Evolutionary conservation across 768 basidiomycete genomes (phyloP).

Genomic region (Rhizopogon vulgaris): DNA sequence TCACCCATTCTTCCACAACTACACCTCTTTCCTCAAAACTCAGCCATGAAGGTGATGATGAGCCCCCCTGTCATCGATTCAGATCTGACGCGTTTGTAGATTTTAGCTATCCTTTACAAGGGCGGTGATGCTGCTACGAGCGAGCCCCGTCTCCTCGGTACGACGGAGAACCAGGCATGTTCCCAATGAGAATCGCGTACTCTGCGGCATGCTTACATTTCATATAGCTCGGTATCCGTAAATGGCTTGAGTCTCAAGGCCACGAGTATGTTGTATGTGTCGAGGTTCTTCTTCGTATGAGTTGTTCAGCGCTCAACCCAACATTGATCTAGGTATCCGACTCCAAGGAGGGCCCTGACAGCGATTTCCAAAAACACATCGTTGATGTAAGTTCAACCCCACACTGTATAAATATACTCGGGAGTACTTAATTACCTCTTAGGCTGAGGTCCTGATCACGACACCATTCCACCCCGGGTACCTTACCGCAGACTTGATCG

Average conservation of each 20-base stretch:
- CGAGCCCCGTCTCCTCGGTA: constrained; percentile 74
- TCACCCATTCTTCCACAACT: constrained; percentile 10
- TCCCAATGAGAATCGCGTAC: neutral
- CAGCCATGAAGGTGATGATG: constrained; percentile 38
- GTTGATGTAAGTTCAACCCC: constrained; percentile 50
- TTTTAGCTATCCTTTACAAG: constrained; percentile 70
- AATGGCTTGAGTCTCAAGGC: constrained; percentile 65
- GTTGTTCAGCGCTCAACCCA: constrained; percentile 2
- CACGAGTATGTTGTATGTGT: constrained; percentile 65
- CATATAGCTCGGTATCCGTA: constrained; percentile 59
- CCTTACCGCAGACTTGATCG: constrained; percentile 65
- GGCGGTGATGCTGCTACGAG: constrained; percentile 59
- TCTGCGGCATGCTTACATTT: constrained; percentile 1
- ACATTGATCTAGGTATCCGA: constrained; percentile 51
- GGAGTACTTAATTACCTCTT: constrained; percentile 8
- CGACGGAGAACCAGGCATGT: constrained; percentile 69
- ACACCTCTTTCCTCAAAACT: neutral
- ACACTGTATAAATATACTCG: constrained; percentile 5
- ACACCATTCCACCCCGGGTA: constrained; percentile 88
- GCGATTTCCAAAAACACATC: constrained; percentile 79
- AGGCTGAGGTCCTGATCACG: constrained; percentile 78
- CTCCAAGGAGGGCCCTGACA: constrained; percentile 78
- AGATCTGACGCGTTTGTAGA: constrained; percentile 28
- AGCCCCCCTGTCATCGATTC: neutral
- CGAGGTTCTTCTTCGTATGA: neutral